Evolutionary conservation across 495 filamentous ascomycete genomes (phyloP).

Genomic region (Penicillium verhagenii): DNA sequence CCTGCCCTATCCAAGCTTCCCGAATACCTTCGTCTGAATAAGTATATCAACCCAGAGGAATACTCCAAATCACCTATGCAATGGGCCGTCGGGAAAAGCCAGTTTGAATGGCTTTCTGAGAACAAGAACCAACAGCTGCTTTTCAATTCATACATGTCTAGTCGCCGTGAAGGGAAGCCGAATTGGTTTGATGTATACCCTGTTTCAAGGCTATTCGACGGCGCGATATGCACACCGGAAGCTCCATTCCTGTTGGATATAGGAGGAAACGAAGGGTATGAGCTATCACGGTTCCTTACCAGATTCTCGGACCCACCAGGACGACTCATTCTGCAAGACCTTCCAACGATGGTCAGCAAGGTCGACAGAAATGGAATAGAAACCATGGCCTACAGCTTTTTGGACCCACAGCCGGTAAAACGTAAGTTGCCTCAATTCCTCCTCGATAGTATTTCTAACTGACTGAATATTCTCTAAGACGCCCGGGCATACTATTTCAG

Average conservation of each 20-base stretch:
- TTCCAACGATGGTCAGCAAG: conserved; percentile 5
- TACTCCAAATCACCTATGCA: conserved; percentile 8
- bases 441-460: not conserved
- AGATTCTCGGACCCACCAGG: not conserved
- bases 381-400: conserved; percentile 12
- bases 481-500: conserved; percentile 46
- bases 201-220: conserved; percentile 30
- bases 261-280: conserved; percentile 47
- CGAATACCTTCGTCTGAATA: conserved; percentile 15
- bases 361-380: conserved; percentile 6
- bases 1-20: conserved; percentile 17
- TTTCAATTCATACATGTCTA: conserved; percentile 46
- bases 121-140: conserved; percentile 6
- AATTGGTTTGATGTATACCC: conserved; percentile 46
- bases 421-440: not conserved
- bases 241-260: conserved; percentile 44
- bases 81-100: conserved; percentile 13
- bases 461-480: conserved; percentile 11
- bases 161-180: conserved; percentile 36
- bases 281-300: conserved; percentile 31
- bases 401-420: conserved; percentile 16
- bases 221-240: conserved; percentile 11
- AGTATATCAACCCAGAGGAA: conserved; percentile 20
- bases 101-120: conserved; percentile 13
- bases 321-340: conserved; percentile 10